A percentile compares a stretch with the other conserved stretches of the same genome.
Conservation (phyloP, 73 alveolate species). For the Uronychia binucleata region DNA sequence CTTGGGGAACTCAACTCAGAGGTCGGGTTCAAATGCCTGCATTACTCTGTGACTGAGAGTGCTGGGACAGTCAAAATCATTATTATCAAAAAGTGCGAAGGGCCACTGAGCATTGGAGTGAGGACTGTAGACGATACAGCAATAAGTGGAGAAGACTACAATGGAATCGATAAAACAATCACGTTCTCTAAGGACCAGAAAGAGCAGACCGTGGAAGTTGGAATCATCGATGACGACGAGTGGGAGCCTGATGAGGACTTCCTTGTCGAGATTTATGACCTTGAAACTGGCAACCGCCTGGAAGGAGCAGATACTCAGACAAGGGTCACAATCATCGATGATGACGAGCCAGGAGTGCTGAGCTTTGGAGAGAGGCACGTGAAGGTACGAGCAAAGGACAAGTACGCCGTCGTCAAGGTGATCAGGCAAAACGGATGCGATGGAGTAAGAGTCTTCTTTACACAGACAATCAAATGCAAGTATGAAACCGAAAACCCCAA, state of each 20-base stretch:
- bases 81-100: conserved; percentile 29
- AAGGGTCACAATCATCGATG: conserved; percentile 60
- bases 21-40: conserved; percentile 60
- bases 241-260: conserved; percentile 72
- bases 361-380: conserved; percentile 14
- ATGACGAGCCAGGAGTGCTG: conserved; percentile 59
- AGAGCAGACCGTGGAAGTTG: conserved; percentile 14
- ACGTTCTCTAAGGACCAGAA: conserved; percentile 26
- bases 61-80: conserved; percentile 42
- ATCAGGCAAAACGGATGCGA: conserved; percentile 45
- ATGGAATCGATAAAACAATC: conserved; percentile 24
- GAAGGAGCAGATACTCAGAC: conserved; percentile 45
- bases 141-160: conserved; percentile 38
- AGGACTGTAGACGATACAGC: conserved; percentile 65
- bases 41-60: conserved; percentile 58
- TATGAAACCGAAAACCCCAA: conserved; percentile 17
- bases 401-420: conserved; percentile 7
- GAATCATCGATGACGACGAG: conserved; percentile 49
- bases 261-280: conserved; percentile 47
- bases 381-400: conserved; percentile 21
- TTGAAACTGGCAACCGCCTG: conserved; percentile 22
- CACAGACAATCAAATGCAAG: conserved; percentile 14
- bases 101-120: conserved; percentile 21
- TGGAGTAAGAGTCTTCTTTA: conserved; percentile 24
- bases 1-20: conserved; percentile 12